A percentile compares a stretch with the other conserved stretches of the same genome.
phyloP scores from a whole-genome alignment of 1,284 basidiomycete species.

The Leccinum huronense region DNA sequence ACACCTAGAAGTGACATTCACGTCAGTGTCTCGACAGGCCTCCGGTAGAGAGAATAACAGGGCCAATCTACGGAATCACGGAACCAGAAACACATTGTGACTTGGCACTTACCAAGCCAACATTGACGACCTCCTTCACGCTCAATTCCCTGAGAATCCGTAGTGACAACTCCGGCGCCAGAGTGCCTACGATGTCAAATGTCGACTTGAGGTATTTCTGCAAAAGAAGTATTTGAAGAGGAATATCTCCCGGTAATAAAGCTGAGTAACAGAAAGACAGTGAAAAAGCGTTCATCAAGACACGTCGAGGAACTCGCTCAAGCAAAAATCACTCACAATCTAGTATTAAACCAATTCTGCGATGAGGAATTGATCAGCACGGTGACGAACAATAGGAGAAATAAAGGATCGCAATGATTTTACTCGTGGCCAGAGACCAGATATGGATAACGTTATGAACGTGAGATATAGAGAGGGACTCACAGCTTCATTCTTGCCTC shows the following conservation, averaged over 20 bases:
- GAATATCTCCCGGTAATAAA: slow-evolving; percentile 74
- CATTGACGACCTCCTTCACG: slow-evolving; percentile 62
- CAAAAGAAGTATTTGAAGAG: slow-evolving; percentile 72
- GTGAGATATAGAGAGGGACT: slow-evolving; percentile 34
- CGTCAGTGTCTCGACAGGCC: slow-evolving; percentile 16
- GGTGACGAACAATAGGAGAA: neutral
- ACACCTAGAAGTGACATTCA: slow-evolving; percentile 49
- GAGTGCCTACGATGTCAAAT: slow-evolving; percentile 75
- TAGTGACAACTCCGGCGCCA: slow-evolving; percentile 67
- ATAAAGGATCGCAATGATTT: neutral
- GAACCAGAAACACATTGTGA: neutral
- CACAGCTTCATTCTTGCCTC: slow-evolving; percentile 71
- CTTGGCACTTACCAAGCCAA: slow-evolving; percentile 47
- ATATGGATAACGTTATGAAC: neutral
- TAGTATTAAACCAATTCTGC: slow-evolving; percentile 58
- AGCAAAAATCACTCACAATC: slow-evolving; percentile 43
- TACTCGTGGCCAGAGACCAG: neutral
- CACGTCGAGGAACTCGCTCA: neutral
- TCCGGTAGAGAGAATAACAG: slow-evolving; percentile 1
- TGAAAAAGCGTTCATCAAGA: neutral
- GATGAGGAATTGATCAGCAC: slow-evolving; percentile 14
- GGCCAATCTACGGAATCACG: neutral
- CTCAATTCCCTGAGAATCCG: slow-evolving; percentile 65
- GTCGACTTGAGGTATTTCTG: slow-evolving; percentile 79
- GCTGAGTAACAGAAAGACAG: slow-evolving; percentile 37